phyloP scores from a whole-genome alignment of 2,329 filamentous ascomycete species.

The Neofusicoccum kwambonambiense region DNA sequence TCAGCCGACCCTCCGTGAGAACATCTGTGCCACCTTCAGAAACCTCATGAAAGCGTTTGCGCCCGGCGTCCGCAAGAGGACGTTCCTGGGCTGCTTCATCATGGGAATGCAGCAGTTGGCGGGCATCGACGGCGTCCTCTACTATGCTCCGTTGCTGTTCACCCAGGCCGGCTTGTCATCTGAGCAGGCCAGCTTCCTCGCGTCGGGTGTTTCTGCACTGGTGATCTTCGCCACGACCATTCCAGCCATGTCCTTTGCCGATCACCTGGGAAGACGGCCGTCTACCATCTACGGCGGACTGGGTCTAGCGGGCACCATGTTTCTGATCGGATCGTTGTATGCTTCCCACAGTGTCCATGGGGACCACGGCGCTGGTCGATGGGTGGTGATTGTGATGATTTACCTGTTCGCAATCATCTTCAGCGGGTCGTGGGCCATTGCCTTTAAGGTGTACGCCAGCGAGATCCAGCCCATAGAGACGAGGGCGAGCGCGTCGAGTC shows the following conservation, averaged over 20 bases:
- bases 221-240: constrained; percentile 59
- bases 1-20: constrained; percentile 25
- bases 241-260: constrained; percentile 55
- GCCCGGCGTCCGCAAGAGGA: constrained; percentile 31
- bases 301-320: constrained; percentile 50
- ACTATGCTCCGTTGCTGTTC: constrained; percentile 63
- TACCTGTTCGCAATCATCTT: constrained; percentile 51
- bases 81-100: constrained; percentile 52
- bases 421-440: constrained; percentile 54
- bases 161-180: constrained; percentile 58
- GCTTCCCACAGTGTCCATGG: constrained; percentile 45
- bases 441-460: constrained; percentile 55
- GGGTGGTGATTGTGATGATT: constrained; percentile 53
- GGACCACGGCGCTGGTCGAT: constrained; percentile 42
- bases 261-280: constrained; percentile 57
- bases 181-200: constrained; percentile 56
- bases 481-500: constrained; percentile 53
- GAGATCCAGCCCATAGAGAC: constrained; percentile 59
- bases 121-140: constrained; percentile 63
- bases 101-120: constrained; percentile 60
- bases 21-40: constrained; percentile 31
- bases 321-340: constrained; percentile 56
- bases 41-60: constrained; percentile 27
- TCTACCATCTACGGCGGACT: constrained; percentile 57
- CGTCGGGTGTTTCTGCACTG: constrained; percentile 60